Percentiles rank a stretch among this genome's conserved stretches.
phyloP scores from a whole-genome alignment of 306 rosid species.

The Rubus parviflorus region DNA sequence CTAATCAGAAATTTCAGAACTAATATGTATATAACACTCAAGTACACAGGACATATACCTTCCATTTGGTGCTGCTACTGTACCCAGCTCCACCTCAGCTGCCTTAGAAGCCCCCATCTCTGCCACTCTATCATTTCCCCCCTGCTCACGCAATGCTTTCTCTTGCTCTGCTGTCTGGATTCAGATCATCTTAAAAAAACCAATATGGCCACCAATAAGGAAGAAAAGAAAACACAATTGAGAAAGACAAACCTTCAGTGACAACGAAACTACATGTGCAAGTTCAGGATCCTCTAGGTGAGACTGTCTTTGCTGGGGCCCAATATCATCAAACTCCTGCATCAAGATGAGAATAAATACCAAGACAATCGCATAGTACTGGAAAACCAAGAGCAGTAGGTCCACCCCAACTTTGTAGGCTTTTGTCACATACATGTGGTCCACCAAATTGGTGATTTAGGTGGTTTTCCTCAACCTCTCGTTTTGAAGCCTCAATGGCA shows the following conservation, averaged over 20 bases:
- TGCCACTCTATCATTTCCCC: slow-evolving; percentile 37
- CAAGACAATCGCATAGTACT: slow-evolving; percentile 25
- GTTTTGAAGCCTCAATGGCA: slow-evolving; percentile 88
- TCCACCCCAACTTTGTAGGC: slow-evolving; percentile 27
- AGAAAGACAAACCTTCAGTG: slow-evolving; percentile 57
- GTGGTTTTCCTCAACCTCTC: slow-evolving; percentile 59
- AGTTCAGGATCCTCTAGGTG: slow-evolving; percentile 67
- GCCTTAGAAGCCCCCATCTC: slow-evolving; percentile 41
- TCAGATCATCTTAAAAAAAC: slow-evolving; percentile 33
- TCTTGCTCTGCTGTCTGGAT: slow-evolving; percentile 82
- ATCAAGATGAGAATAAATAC: slow-evolving; percentile 33
- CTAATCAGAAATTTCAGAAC: slow-evolving; percentile 30
- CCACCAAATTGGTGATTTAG: slow-evolving; percentile 38
- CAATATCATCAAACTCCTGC: slow-evolving; percentile 54
- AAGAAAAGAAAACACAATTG: neutral
- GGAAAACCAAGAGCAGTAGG: slow-evolving; percentile 24
- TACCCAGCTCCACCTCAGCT: slow-evolving; percentile 54
- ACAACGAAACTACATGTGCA: slow-evolving; percentile 83
- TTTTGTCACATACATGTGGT: slow-evolving; percentile 47
- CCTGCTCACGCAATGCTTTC: slow-evolving; percentile 47
- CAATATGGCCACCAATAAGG: slow-evolving; percentile 13
- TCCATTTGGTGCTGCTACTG: slow-evolving; percentile 50
- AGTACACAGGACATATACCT: slow-evolving; percentile 46
- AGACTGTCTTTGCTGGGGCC: slow-evolving; percentile 51
- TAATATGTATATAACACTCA: neutral